Percentiles rank a stretch among this genome's conserved stretches.
Evolutionary conservation across 163 green algal genomes (phyloP).

Genomic region (Smithsoniella earleae): DNA sequence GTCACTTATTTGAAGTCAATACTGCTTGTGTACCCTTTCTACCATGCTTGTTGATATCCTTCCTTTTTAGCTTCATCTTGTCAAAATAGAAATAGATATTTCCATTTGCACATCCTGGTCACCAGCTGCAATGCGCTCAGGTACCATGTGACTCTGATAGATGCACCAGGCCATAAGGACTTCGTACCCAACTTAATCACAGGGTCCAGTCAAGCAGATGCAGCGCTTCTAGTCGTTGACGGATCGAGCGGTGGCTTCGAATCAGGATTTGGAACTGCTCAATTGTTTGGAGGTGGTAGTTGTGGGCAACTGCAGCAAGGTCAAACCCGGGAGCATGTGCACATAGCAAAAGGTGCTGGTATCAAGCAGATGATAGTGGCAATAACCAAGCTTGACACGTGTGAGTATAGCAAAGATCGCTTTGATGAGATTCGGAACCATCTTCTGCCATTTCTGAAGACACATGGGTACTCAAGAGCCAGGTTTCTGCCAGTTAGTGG

Average conservation of each 20-base stretch:
- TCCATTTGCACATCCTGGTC: background rate
- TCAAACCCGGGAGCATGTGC: slow-evolving; percentile 93
- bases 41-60: background rate
- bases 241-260: slow-evolving; percentile 85
- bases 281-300: background rate
- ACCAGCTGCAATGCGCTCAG: background rate
- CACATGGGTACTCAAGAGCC: slow-evolving; percentile 40
- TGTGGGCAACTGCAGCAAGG: slow-evolving; percentile 46
- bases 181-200: slow-evolving; percentile 96
- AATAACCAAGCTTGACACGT: slow-evolving; percentile 92
- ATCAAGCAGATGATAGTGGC: slow-evolving; percentile 84
- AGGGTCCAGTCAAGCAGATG: slow-evolving; percentile 78
- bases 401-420: slow-evolving; percentile 56
- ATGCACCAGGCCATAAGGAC: slow-evolving; percentile 90
- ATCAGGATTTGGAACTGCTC: slow-evolving; percentile 60
- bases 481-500: slow-evolving; percentile 72
- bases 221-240: slow-evolving; percentile 89
- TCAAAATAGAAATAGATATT: background rate
- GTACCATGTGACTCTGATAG: slow-evolving; percentile 77
- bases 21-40: background rate
- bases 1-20: no score
- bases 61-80: background rate
- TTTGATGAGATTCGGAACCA: slow-evolving; percentile 65
- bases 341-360: slow-evolving; percentile 78
- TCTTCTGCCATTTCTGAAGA: slow-evolving; percentile 73